phyloP scores from a whole-genome alignment of 2,329 filamentous ascomycete species.

The Drechslerella stenobrocha region DNA sequence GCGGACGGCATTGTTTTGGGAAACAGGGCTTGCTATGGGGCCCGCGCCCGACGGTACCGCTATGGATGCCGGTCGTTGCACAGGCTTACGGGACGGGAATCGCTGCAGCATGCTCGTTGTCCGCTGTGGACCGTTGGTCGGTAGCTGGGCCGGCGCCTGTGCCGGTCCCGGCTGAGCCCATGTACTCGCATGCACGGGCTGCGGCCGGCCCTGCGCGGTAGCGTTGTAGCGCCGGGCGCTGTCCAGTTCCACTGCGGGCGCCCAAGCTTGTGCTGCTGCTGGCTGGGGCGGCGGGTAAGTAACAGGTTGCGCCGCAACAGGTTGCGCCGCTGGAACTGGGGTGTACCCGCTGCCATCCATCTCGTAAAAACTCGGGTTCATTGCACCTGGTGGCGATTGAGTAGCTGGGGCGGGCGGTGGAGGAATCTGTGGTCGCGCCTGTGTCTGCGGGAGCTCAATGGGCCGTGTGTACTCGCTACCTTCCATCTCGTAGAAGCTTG shows the following conservation, averaged over 20 bases:
- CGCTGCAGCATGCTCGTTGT: conserved; percentile 21
- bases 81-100: conserved; percentile 28
- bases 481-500: no score
- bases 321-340: conserved; percentile 19
- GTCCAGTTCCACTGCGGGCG: conserved; percentile 22
- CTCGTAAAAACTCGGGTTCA: conserved; percentile 13
- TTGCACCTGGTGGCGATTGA: background rate
- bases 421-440: background rate
- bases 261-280: background rate
- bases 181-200: conserved; percentile 11
- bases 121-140: conserved; percentile 15
- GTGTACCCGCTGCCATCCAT: conserved; percentile 21
- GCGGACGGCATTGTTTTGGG: background rate
- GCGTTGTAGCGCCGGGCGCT: conserved; percentile 6
- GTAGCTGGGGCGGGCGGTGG: background rate
- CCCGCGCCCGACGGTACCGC: conserved; percentile 19
- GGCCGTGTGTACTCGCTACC: no score
- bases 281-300: background rate
- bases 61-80: conserved; percentile 38
- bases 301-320: no score
- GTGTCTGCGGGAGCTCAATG: no score
- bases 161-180: conserved; percentile 10
- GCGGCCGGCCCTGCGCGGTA: background rate
- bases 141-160: no score
- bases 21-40: background rate